phyloP scores from a whole-genome alignment of 1,284 basidiomycete species.

The Ceratobasidium theobromae region DNA sequence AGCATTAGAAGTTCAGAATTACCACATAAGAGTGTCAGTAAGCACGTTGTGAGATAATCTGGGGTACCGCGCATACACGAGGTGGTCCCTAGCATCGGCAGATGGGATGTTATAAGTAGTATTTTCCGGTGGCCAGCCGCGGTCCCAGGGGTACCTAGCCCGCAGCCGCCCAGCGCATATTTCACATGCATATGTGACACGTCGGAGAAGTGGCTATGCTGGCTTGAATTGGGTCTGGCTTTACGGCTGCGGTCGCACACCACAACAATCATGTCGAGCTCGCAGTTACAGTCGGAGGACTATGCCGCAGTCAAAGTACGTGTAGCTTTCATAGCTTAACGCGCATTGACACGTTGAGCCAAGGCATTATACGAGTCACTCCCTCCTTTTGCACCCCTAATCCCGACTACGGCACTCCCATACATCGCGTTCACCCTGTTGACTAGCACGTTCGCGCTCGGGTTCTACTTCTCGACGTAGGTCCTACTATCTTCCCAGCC shows the following conservation, averaged over 20 bases:
- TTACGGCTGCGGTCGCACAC: not conserved
- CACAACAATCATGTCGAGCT: slow-evolving; percentile 12
- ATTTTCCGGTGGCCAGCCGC: not conserved
- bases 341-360: slow-evolving; percentile 4
- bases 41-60: slow-evolving; percentile 26
- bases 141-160: not conserved
- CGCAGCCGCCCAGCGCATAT: not conserved
- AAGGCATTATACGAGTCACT: slow-evolving; percentile 57
- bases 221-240: not conserved
- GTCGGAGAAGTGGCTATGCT: slow-evolving; percentile 5
- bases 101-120: not conserved
- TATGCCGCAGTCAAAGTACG: slow-evolving; percentile 51
- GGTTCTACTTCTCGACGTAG: slow-evolving; percentile 89
- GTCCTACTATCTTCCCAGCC: slow-evolving; percentile 35
- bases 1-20: not conserved
- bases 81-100: not conserved
- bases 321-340: not conserved
- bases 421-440: slow-evolving; percentile 74
- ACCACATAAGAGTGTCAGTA: slow-evolving; percentile 19
- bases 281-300: not conserved
- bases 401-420: slow-evolving; percentile 67
- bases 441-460: slow-evolving; percentile 69
- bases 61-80: slow-evolving; percentile 12
- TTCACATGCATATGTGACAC: slow-evolving; percentile 28
- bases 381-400: slow-evolving; percentile 65